Base-by-base conservation (phyloP, 2,329 filamentous ascomycete genomes). In the Pseudocercospora fuligena region DNA sequence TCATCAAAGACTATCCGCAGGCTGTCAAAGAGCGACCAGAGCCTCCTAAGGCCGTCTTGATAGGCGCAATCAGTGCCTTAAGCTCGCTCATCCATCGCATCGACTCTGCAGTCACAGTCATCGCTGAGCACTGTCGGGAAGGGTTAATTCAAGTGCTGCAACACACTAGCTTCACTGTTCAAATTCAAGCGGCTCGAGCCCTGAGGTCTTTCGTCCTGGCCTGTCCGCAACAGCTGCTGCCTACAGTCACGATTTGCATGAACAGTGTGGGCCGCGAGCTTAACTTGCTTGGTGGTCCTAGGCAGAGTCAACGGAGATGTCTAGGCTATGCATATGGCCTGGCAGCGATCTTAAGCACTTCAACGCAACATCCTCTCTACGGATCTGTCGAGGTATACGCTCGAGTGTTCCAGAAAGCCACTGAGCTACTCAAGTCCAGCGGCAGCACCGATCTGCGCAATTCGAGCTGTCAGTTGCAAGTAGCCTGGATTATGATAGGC, bases 301-400 rank as follows among this genome's bases (percentile, higher is more conserved):
- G 93, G 61, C 92, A 93, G 74, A 93, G 92, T 0, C 90, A 92
- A 19, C 87, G 93, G 65, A 87, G 92, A 73, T 98, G 94, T 78
- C 86, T 97, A 33, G 95, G 94, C 2, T 95, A 96, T 77, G 93
- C 95, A 0, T 93, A 97, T 80, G 94, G 93, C 5, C 85, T 99
- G 63, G 93, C 95, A 25, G 92, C 94, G 12, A 91, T 95, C 67
- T 85, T 99, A 61, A 97, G 94, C 76, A 94, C 93, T 2, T 97
- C 94, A 51, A 92, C 92, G 11, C 83, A 91, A 36, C 92, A 96
- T 68, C 94, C 95, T 0, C 84, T 99, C 1, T 95, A 98, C 77
- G 94, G 95, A 12, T 97, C 95, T 0, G 91, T 98, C 1, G 95
- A 99, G 75, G 92, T 98, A 64, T 97, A 97, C 78, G 96, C 94